phyloP scores from a whole-genome alignment of 108 stramenopile species.

The Nannochloropsis oceanica region DNA sequence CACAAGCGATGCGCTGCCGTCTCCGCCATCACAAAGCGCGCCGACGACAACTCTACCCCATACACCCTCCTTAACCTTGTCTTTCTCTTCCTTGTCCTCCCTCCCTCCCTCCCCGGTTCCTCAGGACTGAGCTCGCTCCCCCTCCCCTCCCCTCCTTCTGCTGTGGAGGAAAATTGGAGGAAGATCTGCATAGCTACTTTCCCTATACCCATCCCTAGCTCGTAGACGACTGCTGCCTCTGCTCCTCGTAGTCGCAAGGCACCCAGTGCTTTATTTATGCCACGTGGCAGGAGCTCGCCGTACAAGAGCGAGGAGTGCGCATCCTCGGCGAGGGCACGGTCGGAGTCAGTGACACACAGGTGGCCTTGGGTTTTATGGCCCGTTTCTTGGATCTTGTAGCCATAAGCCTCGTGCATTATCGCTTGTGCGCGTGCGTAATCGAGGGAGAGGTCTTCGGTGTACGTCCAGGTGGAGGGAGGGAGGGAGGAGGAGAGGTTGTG shows the following conservation, averaged over 20 bases:
- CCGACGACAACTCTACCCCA: slow-evolving; percentile 34
- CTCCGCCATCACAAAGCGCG: slow-evolving; percentile 27
- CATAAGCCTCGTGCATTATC: slow-evolving; percentile 31
- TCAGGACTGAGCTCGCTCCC: not conserved
- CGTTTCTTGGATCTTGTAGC: slow-evolving; percentile 27
- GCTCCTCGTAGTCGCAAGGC: slow-evolving; percentile 9
- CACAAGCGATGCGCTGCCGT: not conserved
- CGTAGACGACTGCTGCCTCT: slow-evolving; percentile 6
- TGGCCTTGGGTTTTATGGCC: slow-evolving; percentile 40
- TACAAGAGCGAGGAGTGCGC: slow-evolving; percentile 24
- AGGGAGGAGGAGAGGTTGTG: slow-evolving; percentile 6
- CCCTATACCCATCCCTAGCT: slow-evolving; percentile 42
- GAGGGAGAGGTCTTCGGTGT: slow-evolving; percentile 26
- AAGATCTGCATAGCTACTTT: slow-evolving; percentile 38
- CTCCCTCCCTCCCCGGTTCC: not conserved
- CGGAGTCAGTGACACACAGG: slow-evolving; percentile 30
- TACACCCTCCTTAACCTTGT: slow-evolving; percentile 6
- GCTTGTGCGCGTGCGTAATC: slow-evolving; percentile 33
- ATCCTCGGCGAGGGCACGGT: slow-evolving; percentile 14
- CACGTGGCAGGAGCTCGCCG: slow-evolving; percentile 39
- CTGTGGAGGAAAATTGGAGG: slow-evolving; percentile 14
- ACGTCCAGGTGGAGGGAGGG: slow-evolving; percentile 7
- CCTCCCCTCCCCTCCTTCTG: not conserved
- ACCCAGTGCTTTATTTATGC: slow-evolving; percentile 36
- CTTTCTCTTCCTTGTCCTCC: not conserved